A percentile compares a stretch with the other conserved stretches of the same genome.
Evolutionary conservation across 495 filamentous ascomycete genomes (phyloP).

Genomic region (Talaromyces wortmannii): DNA sequence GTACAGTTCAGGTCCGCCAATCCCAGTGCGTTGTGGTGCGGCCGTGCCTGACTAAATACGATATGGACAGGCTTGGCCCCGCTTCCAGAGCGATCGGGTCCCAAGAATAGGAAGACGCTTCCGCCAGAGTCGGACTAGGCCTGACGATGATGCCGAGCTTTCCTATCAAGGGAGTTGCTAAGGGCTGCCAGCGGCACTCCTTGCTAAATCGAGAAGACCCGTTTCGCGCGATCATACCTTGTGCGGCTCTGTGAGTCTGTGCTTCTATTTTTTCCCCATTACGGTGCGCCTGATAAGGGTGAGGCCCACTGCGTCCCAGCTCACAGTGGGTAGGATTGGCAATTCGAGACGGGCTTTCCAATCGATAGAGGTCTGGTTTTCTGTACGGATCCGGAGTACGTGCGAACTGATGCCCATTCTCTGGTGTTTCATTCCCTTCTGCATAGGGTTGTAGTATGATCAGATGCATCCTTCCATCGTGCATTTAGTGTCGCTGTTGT

Average conservation of each 20-base stretch:
- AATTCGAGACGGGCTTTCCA: neutral
- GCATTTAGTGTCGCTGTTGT: too few species aligned
- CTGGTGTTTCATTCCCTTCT: too few species aligned
- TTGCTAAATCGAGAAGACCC: neutral
- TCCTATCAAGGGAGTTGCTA: too few species aligned
- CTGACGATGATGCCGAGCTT: too few species aligned
- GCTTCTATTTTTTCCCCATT: neutral
- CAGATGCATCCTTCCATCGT: too few species aligned
- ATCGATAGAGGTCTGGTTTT: too few species aligned
- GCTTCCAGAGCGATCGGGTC: neutral
- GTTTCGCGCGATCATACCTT: constrained; percentile 5
- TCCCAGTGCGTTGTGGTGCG: neutral
- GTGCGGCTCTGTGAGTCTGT: neutral
- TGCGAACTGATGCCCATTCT: too few species aligned
- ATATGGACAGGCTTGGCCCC: too few species aligned
- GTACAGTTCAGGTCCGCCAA: neutral
- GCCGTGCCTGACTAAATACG: neutral
- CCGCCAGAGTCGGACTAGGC: neutral
- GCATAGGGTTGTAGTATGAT: too few species aligned
- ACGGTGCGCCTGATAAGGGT: neutral
- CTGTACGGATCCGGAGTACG: too few species aligned
- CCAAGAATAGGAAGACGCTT: neutral
- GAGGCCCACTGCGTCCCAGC: neutral
- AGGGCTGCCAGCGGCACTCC: neutral
- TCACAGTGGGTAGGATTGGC: neutral